phyloP scores from a whole-genome alignment of 2,329 filamentous ascomycete species.

The Monascus ruber region DNA sequence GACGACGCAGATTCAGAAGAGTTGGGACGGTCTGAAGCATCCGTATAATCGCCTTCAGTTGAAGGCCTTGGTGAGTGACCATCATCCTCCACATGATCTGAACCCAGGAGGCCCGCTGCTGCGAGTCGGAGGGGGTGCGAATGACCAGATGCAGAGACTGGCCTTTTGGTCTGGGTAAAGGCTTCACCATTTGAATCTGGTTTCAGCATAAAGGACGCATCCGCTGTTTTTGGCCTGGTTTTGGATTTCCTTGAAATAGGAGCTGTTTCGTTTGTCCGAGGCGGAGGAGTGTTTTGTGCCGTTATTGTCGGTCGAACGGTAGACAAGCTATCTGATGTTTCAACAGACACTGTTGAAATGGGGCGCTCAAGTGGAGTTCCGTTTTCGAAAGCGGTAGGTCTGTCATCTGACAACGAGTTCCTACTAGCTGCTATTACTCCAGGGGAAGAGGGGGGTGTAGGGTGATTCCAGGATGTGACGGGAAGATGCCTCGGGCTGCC shows the following conservation, averaged over 20 bases:
- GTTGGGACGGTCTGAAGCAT: constrained; percentile 15
- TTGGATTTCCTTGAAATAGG: constrained; percentile 19
- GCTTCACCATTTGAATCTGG: constrained; percentile 7
- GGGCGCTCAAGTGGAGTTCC: constrained; percentile 57
- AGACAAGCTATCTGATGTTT: constrained; percentile 63
- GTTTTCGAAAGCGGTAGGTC: constrained; percentile 6
- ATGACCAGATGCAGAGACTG: constrained; percentile 29
- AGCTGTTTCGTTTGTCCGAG: constrained; percentile 46
- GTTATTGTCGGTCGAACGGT: constrained; percentile 61
- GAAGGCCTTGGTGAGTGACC: constrained; percentile 13
- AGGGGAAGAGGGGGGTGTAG: constrained; percentile 24
- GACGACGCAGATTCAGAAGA: constrained; percentile 12
- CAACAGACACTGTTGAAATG: constrained; percentile 71
- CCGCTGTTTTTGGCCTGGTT: constrained; percentile 34
- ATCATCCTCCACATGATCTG: no score
- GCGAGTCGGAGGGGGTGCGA: constrained; percentile 10
- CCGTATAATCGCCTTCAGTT: constrained; percentile 19
- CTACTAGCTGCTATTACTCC: constrained; percentile 8
- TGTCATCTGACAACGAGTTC: constrained; percentile 3
- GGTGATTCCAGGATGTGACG: constrained; percentile 15
- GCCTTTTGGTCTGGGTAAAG: constrained; percentile 22
- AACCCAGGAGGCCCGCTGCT: no score
- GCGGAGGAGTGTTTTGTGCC: constrained; percentile 51
- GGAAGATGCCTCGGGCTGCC: constrained; percentile 24
- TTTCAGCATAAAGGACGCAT: constrained; percentile 25